Conservation (phyloP, 441 rosid species). For the Pelargonium myrrhifolium region DNA sequence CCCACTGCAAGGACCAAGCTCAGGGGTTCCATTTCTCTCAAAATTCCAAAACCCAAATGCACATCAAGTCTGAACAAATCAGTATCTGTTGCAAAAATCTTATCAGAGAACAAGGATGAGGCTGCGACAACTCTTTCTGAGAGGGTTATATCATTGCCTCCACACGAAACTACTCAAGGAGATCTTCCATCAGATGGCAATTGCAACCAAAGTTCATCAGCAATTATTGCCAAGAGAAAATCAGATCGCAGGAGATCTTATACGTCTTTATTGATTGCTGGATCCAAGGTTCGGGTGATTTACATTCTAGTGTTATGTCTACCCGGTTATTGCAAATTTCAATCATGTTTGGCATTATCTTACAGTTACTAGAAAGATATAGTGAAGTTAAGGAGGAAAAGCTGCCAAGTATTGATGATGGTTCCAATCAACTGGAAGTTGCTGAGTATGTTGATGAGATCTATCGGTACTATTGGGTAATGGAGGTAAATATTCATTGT, state of each 20-base stretch:
- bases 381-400: slow-evolving; percentile 40
- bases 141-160: slow-evolving; percentile 29
- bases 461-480: slow-evolving; percentile 76
- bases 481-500: slow-evolving; percentile 50
- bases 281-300: slow-evolving; percentile 49
- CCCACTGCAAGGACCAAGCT: slow-evolving; percentile 34
- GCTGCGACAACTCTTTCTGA: slow-evolving; percentile 25
- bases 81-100: slow-evolving; percentile 20
- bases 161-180: slow-evolving; percentile 30
- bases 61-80: slow-evolving; percentile 28
- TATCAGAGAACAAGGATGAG: slow-evolving; percentile 31
- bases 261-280: slow-evolving; percentile 60
- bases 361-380: slow-evolving; percentile 48
- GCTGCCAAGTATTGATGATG: slow-evolving; percentile 67
- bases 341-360: slow-evolving; percentile 20
- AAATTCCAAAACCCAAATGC: slow-evolving; percentile 33
- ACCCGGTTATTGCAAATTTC: slow-evolving; percentile 11
- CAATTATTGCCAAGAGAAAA: slow-evolving; percentile 36
- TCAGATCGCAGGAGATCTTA: slow-evolving; percentile 76
- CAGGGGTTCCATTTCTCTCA: slow-evolving; percentile 32
- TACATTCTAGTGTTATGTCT: slow-evolving; percentile 1
- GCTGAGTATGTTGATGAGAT: slow-evolving; percentile 93
- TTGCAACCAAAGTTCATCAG: slow-evolving; percentile 23
- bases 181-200: slow-evolving; percentile 28
- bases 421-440: slow-evolving; percentile 74